Base-by-base conservation (phyloP, 2,329 filamentous ascomycete genomes). In the Microcyclospora pomicola region DNA sequence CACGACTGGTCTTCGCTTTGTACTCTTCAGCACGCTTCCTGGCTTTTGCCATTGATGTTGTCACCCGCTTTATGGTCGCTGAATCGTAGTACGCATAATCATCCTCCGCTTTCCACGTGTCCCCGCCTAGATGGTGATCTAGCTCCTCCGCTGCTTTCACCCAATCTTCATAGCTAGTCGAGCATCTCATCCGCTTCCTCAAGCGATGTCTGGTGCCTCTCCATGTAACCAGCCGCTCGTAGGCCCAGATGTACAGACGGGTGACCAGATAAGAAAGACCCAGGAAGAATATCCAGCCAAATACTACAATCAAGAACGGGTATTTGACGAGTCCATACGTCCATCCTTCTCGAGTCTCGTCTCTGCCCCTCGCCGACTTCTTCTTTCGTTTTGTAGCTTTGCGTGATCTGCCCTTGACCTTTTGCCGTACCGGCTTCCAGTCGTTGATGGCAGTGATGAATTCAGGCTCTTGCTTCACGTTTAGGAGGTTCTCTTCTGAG, bases 321-420 rank as follows among this genome's bases (percentile, higher is more conserved):
- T 87, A 96, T 60, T 96, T 95, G 36, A 93, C 68, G 33, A 98
- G 59, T 2, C 74, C 75, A 59, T 98, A 98, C 9, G 94, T 71
- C 55, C 91, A 84, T 14, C 91, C 91, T 64, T 98, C 91, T 48
- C 91, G 71, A 2, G 88, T 96, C 67, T 98, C 91, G 57, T 98
- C 91, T 53, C 77, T 83, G 46, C 65, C 68, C 38, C 67, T 62
- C 30, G 61, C 60, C 44, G 60, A 64, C 44, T 62, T 52, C 50
- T 58, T 53, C 59, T 55, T 52, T 60, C 59, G 56, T 41, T 53
- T 55, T 31, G 45, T 36, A 45, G 58, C 60, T 42, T 54, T 58
- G 38, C 40, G 55, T 41, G 52, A 60, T 57, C 58, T 64, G 52
- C 42, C 59, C 56, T 68, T 67, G 15, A 87, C 70, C 40, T 73